A percentile compares a stretch with the other conserved stretches of the same genome.
These are phyloP conservation scores for Podospora sp. DNA, from an alignment of 495 filamentous ascomycete species.

Conservation along the genomic window DNA sequence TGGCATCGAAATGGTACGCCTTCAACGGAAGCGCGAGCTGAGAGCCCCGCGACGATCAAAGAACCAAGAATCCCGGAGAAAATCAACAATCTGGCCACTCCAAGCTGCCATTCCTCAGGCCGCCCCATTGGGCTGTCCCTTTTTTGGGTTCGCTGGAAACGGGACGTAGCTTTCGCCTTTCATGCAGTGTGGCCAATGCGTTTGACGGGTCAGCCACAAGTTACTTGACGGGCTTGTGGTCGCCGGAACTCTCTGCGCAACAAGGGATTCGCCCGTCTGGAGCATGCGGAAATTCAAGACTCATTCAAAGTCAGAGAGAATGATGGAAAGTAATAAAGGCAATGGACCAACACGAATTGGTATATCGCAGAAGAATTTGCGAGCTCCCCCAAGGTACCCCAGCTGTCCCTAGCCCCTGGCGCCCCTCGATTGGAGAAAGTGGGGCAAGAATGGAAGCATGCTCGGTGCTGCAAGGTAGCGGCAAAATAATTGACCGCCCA, in stretches of 20 bases:
- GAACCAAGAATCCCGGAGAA: background rate
- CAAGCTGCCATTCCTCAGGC: background rate
- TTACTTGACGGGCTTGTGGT: background rate
- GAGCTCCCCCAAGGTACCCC: background rate
- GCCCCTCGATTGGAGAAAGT: conserved; percentile 5
- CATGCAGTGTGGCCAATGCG: background rate
- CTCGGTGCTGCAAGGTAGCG: conserved; percentile 11
- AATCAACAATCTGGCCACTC: conserved; percentile 24
- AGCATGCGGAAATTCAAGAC: too few species aligned
- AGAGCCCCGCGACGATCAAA: conserved; percentile 19
- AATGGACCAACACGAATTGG: background rate
- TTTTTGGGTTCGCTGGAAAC: background rate
- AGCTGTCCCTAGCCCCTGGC: background rate
- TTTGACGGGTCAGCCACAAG: background rate
- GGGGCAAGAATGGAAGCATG: background rate
- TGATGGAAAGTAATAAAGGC: too few species aligned
- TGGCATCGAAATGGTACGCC: background rate
- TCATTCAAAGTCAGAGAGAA: too few species aligned
- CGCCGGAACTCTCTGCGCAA: too few species aligned
- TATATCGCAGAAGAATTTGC: background rate
- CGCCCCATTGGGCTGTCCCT: background rate
- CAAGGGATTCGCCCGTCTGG: too few species aligned
- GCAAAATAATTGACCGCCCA: conserved; percentile 25
- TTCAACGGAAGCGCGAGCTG: background rate
- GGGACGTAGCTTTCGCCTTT: background rate